Evolutionary conservation across 176 grass and related monocot genomes (phyloP).

Genomic region (Guadua angustifolia): DNA sequence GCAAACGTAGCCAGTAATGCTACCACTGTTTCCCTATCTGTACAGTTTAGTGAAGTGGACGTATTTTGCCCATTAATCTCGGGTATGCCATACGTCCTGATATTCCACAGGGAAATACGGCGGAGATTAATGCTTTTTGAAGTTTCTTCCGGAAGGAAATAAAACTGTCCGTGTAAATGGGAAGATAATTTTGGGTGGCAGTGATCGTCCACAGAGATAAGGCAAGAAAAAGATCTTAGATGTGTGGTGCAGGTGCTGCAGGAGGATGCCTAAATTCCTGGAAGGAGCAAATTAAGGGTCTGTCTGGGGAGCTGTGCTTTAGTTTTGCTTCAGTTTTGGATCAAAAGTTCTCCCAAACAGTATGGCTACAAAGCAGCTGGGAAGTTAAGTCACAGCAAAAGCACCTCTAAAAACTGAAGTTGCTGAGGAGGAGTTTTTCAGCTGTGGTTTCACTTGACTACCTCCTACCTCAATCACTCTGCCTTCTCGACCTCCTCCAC

Average conservation of each 20-base stretch:
- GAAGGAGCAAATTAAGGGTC: neutral
- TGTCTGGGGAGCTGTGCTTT: too few relatives aligned
- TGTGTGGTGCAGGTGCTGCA: neutral
- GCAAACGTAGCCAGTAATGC: neutral
- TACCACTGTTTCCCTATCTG: neutral
- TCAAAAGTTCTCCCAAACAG: too few relatives aligned
- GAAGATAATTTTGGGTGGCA: neutral
- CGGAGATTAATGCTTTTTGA: neutral
- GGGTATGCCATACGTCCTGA: neutral
- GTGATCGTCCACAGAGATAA: conserved; percentile 2
- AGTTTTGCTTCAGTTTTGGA: too few relatives aligned
- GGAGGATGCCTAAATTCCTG: neutral
- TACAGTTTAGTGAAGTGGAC: neutral
- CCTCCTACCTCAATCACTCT: too few relatives aligned
- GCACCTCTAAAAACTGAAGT: too few relatives aligned
- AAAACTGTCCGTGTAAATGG: neutral
- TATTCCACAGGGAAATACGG: too few relatives aligned
- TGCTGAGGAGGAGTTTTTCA: too few relatives aligned
- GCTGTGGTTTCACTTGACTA: too few relatives aligned
- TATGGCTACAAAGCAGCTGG: too few relatives aligned
- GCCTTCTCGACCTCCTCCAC: too few relatives aligned
- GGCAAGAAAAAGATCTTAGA: neutral
- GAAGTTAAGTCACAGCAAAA: too few relatives aligned
- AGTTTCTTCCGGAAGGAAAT: neutral
- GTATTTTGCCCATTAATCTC: neutral